Percentiles rank a stretch among this genome's conserved stretches.
Conservation (phyloP, 1,139 yeast species). For the Nakaseomyces kungkrabaensis region DNA sequence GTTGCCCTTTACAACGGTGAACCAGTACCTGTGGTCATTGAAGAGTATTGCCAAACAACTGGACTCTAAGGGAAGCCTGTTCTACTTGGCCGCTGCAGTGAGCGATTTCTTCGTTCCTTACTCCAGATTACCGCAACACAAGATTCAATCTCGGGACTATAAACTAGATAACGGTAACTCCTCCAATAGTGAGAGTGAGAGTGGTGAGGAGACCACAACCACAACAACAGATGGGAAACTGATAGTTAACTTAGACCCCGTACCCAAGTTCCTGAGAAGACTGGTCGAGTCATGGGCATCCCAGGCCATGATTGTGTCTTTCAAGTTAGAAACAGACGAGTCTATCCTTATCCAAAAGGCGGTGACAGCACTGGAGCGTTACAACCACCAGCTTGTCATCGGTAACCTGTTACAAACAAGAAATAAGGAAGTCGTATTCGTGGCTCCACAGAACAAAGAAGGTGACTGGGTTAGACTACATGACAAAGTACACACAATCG, state of each 20-base stretch:
- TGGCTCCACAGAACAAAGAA: conserved; percentile 38
- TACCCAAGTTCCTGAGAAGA: conserved; percentile 83
- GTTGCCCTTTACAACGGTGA: conserved; percentile 89
- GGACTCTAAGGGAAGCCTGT: conserved; percentile 51
- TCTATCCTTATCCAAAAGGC: conserved; percentile 66
- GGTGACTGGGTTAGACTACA: conserved; percentile 45
- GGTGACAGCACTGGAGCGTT: conserved; percentile 63
- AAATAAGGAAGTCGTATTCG: conserved; percentile 81
- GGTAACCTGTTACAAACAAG: conserved; percentile 89
- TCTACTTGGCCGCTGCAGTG: conserved; percentile 94
- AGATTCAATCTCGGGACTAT: conserved; percentile 73
- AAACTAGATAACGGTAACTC: conserved; percentile 3
- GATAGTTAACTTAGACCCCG: conserved; percentile 82
- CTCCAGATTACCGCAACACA: conserved; percentile 80
- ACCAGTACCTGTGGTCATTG: conserved; percentile 82
- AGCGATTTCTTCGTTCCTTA: conserved; percentile 90
- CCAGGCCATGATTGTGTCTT: conserved; percentile 86
- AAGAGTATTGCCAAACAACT: conserved; percentile 55
- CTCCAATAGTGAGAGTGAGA: not conserved
- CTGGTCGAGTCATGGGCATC: conserved; percentile 94
- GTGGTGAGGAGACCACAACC: conserved; percentile 8
- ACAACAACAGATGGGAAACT: conserved; percentile 46
- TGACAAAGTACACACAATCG: conserved; percentile 19
- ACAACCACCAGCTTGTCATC: conserved; percentile 87
- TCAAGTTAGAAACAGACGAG: conserved; percentile 86